Evolutionary conservation across 345 rosid genomes (phyloP), one percentile per base, ranked within the genome.

Genomic region (Brassica cretica): DNA sequence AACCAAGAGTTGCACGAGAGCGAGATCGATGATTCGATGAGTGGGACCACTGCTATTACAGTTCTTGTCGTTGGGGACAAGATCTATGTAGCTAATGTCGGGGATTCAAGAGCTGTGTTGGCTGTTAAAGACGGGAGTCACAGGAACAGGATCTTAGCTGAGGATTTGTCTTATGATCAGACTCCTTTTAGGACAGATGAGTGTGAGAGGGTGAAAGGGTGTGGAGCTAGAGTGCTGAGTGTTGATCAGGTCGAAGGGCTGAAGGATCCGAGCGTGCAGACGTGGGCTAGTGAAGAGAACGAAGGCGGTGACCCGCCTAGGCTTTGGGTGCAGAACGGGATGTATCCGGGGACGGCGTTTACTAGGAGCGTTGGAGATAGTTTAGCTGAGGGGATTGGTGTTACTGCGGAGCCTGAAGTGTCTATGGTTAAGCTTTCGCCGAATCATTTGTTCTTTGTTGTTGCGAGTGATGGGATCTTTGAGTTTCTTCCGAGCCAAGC

Each of bases 381-480:
- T 64, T 86, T 86, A 51, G 98, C 99, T 15, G 98, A 95, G 88
- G 84, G 73, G 6, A 95, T 95, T 16, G 99, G 97, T 68, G 98
- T 91, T 56, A 77, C 86, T 74, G 89, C 99, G n/a, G 93, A 77
- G 41, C 98, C 97, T 6, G 99, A 95, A 82, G 90, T 95, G 72
- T 83, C 88, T 0, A 68, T 82, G 72, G 86, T 93, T 78, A 83
- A 79, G 66, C 89, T 93, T 30, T 87, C 84, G n/a, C 89, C 89
- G 4, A 81, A 86, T 71, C 96, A 93, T 75, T 64, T 82, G 84
- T 95, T 95, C 82, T 93, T 95, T 53, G 88, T 95, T 69, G 91
- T 95, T 77, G 99, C 99, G 10, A 95, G 99, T 66, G 99, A 93
- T 78, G 99, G 98, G 39, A 91, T 95, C 62, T 95, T 95, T 55